Base-by-base conservation (phyloP, 441 rosid species). In the Raphanus hybrid region DNA sequence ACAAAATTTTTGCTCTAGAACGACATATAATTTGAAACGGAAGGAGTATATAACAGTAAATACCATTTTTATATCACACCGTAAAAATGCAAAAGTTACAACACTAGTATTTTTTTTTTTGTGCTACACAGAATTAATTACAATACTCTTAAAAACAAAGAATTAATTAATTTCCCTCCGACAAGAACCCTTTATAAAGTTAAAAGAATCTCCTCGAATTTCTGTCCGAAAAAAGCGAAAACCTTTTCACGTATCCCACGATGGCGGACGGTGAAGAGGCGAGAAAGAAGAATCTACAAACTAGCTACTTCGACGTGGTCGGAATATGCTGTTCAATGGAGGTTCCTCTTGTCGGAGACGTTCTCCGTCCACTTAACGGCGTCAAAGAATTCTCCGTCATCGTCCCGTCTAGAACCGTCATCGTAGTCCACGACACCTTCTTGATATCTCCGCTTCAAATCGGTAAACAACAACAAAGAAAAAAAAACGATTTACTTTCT, bases 251-350 rank as follows among this genome's bases (percentile, higher is more conserved):
- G 60, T 50, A 72, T 8, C 67, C 39, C 64, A 20, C 73, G 50
- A 62, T 76, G 73, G 39, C 64, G 14, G 81, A 80, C 70, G 37
- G 67, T 35, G 80, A 55, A 61, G 84, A 66, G 12, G 63, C 72
- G 35, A 58, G 5, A 48, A 74, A 26, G 20, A 66, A 26, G 35
- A 88, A 83, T 81, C 57, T 69, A 62, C 88, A 89, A 80, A 93
- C 87, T 39, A 93, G 94, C 79, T 92, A 93, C 76, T 90, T 92
- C 37, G 98, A 93, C 61, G 97, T 93, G 1, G 37, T 90, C 55
- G 98, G 98, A 5, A 69, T 93, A 0, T 93, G 97, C 73, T 93
- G 98, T 71, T 82, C 98, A 0, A 89, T 96, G 5, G 98, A 93
- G 82, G 87, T 89, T 74, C 85, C 97, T 20, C 39, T 90, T 59